Percentiles rank a stretch among this genome's conserved stretches.
These are phyloP conservation scores for Suillus bovinus DNA, from an alignment of 768 basidiomycete species.

Conservation along the genomic window DNA sequence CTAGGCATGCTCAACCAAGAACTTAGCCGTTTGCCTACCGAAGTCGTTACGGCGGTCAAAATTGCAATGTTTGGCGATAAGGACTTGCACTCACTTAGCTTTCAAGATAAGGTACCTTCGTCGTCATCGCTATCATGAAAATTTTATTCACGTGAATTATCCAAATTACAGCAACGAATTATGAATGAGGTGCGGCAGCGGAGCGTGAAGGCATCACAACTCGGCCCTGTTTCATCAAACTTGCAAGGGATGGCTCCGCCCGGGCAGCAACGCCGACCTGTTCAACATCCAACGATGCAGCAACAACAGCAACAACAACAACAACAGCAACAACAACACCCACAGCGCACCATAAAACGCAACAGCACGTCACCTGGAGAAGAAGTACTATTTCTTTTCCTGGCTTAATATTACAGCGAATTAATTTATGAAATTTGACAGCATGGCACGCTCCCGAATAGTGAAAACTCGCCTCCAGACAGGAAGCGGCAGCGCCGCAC, in stretches of 20 bases:
- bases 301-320: constrained; percentile 25
- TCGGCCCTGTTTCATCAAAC: constrained; percentile 27
- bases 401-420: constrained; percentile 5
- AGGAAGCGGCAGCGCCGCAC: constrained; percentile 54
- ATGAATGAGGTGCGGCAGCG: constrained; percentile 22
- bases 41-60: constrained; percentile 37
- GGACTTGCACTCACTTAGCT: constrained; percentile 42
- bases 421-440: constrained; percentile 18
- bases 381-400: constrained; percentile 42
- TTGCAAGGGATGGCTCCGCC: constrained; percentile 37
- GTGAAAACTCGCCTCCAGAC: constrained; percentile 57
- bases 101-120: constrained; percentile 60
- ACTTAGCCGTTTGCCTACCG: constrained; percentile 40
- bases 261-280: constrained; percentile 39
- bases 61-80: constrained; percentile 46
- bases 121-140: constrained; percentile 1
- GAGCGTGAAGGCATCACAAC: constrained; percentile 21
- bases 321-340: constrained; percentile 26
- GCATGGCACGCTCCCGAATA: constrained; percentile 50
- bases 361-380: constrained; percentile 65
- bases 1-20: constrained; percentile 39
- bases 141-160: constrained; percentile 16
- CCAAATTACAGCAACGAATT: constrained; percentile 6
- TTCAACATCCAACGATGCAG: constrained; percentile 27
- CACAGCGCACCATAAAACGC: constrained; percentile 42